Percentiles rank a stretch among this genome's conserved stretches.
Conservation (phyloP, 2,329 filamentous ascomycete species). For the Ceratocystis huliohia region DNA sequence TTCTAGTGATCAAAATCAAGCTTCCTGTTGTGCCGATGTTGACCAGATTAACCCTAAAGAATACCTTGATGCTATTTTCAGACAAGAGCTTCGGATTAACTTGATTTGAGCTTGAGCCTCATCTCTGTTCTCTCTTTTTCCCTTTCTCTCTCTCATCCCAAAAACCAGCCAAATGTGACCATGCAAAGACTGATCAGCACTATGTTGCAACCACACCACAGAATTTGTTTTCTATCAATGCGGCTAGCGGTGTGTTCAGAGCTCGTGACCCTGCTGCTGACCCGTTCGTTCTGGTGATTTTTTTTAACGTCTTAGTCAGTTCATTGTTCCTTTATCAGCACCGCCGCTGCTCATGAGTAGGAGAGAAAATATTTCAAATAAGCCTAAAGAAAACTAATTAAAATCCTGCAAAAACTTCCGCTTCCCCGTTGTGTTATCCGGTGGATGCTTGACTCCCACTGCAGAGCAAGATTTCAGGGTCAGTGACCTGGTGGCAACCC, state of each 20-base stretch:
- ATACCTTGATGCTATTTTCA: not conserved
- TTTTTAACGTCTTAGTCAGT: not conserved
- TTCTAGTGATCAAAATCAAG: not conserved
- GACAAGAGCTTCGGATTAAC: not conserved
- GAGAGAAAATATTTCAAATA: conserved; percentile 2
- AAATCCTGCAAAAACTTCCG: conserved; percentile 5
- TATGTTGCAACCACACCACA: not conserved
- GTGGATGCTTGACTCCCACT: not conserved
- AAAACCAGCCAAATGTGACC: not conserved
- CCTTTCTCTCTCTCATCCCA: not conserved
- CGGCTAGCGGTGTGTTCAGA: not conserved
- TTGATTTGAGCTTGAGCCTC: not conserved
- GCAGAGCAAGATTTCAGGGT: not conserved
- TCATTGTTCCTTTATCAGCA: conserved; percentile 1
- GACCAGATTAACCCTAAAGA: not conserved
- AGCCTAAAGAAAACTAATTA: not conserved
- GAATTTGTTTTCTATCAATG: not conserved
- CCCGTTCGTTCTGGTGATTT: not conserved
- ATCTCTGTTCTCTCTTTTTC: not conserved
- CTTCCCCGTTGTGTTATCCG: not conserved
- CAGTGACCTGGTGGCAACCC: not conserved
- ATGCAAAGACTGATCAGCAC: not conserved
- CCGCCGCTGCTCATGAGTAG: not conserved
- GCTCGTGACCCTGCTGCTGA: not conserved
- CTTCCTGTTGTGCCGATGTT: not conserved